phyloP scores from a whole-genome alignment of 2,329 filamentous ascomycete genomes.

The Clarireedia paspali region DNA sequence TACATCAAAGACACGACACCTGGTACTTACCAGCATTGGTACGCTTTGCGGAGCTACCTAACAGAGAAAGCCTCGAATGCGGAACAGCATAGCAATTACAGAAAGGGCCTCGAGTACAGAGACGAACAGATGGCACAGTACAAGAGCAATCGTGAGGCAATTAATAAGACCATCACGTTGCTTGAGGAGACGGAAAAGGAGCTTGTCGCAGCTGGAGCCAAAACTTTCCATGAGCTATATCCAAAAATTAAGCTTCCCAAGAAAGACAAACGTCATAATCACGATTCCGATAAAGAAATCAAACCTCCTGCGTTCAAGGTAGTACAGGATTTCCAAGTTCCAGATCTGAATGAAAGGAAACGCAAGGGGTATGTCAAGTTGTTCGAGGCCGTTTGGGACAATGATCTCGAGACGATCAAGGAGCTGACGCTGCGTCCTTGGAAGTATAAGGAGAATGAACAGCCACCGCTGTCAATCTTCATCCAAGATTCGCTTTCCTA shows the following conservation, averaged over 20 bases:
- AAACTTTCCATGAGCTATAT: slow-evolving; percentile 58
- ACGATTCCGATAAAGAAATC: not conserved
- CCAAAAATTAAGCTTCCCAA: slow-evolving; percentile 36
- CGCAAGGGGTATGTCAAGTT: slow-evolving; percentile 55
- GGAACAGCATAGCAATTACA: slow-evolving; percentile 24
- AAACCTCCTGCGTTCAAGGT: slow-evolving; percentile 15
- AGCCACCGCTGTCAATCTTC: slow-evolving; percentile 57
- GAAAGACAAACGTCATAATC: not conserved
- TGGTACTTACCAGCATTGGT: slow-evolving; percentile 50
- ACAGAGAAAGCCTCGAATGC: slow-evolving; percentile 23
- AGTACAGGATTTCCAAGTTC: slow-evolving; percentile 15
- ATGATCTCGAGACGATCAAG: slow-evolving; percentile 61
- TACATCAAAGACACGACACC: slow-evolving; percentile 44
- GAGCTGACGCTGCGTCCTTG: slow-evolving; percentile 52
- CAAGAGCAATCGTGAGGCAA: slow-evolving; percentile 45
- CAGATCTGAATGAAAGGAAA: slow-evolving; percentile 43
- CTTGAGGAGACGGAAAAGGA: slow-evolving; percentile 47
- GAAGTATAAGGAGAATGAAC: slow-evolving; percentile 38
- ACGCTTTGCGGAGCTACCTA: slow-evolving; percentile 15
- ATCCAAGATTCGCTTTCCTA: slow-evolving; percentile 40
- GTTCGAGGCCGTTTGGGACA: slow-evolving; percentile 67
- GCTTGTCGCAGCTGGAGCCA: slow-evolving; percentile 53
- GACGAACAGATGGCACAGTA: slow-evolving; percentile 29
- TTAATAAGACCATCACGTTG: slow-evolving; percentile 42
- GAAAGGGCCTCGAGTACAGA: slow-evolving; percentile 31